These are phyloP conservation scores for Pleurotus djamor DNA, from an alignment of 768 basidiomycete genomes.

Conservation along the genomic window DNA sequence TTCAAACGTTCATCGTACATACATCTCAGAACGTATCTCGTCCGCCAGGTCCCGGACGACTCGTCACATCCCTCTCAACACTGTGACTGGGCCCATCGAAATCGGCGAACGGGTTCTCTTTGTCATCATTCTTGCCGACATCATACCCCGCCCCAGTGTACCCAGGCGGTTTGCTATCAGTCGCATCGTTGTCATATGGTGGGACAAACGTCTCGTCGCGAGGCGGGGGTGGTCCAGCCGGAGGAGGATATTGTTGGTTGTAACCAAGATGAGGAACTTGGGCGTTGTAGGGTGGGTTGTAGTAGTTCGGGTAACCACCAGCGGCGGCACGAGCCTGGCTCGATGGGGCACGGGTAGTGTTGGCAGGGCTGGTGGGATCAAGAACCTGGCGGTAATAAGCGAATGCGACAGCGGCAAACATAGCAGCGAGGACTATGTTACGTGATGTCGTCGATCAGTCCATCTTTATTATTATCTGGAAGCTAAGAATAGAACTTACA, in stretches of 20 bases:
- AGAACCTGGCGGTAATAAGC: constrained; percentile 74
- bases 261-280: constrained; percentile 28
- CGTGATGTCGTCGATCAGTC: neutral
- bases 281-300: constrained; percentile 60
- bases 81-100: constrained; percentile 30
- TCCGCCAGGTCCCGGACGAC: constrained; percentile 33
- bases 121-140: constrained; percentile 29
- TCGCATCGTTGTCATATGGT: constrained; percentile 19
- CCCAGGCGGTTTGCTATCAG: constrained; percentile 42
- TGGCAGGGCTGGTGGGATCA: constrained; percentile 60
- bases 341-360: constrained; percentile 45
- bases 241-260: constrained; percentile 38
- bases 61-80: constrained; percentile 42
- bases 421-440: constrained; percentile 45
- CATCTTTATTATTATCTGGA: neutral
- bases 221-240: constrained; percentile 45
- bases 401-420: constrained; percentile 69
- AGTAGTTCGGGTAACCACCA: constrained; percentile 43
- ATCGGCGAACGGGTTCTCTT: constrained; percentile 57
- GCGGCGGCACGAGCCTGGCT: constrained; percentile 30
- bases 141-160: constrained; percentile 31
- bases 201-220: constrained; percentile 32
- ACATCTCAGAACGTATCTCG: constrained; percentile 20
- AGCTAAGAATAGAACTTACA: constrained; percentile 36
- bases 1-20: too few relatives aligned